phyloP scores from a whole-genome alignment of 2,329 filamentous ascomycete genomes.

The Colletotrichum lentis region DNA sequence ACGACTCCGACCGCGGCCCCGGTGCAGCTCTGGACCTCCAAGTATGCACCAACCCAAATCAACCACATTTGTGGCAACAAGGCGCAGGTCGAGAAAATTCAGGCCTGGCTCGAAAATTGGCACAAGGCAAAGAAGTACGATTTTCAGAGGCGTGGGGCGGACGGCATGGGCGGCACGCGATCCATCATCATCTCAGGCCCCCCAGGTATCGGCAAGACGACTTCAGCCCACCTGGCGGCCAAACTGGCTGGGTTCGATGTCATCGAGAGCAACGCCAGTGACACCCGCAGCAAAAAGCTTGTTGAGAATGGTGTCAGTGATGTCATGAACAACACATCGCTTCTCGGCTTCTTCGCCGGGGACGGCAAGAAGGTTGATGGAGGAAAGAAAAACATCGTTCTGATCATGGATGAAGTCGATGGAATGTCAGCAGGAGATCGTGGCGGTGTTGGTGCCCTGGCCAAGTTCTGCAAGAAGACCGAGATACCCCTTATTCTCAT shows the following conservation, averaged over 20 bases:
- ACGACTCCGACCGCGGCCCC: slow-evolving; percentile 52
- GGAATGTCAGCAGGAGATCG: slow-evolving; percentile 98
- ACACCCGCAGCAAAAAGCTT: slow-evolving; percentile 93
- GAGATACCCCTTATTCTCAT: slow-evolving; percentile 95
- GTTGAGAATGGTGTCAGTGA: slow-evolving; percentile 89
- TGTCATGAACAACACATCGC: slow-evolving; percentile 90
- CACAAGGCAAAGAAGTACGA: slow-evolving; percentile 77
- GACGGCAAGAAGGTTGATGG: slow-evolving; percentile 82
- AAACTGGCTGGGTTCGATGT: slow-evolving; percentile 93
- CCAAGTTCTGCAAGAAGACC: slow-evolving; percentile 94
- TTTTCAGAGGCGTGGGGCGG: slow-evolving; percentile 83
- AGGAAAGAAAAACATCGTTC: slow-evolving; percentile 88
- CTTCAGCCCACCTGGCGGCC: slow-evolving; percentile 91
- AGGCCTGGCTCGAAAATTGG: slow-evolving; percentile 86
- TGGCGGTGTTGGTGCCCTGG: slow-evolving; percentile 92
- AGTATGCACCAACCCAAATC: slow-evolving; percentile 87
- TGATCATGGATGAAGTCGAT: slow-evolving; percentile 99
- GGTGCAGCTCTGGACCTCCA: slow-evolving; percentile 85
- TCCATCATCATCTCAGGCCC: slow-evolving; percentile 96
- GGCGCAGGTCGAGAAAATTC: slow-evolving; percentile 84
- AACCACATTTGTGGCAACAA: slow-evolving; percentile 97
- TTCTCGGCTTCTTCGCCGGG: slow-evolving; percentile 88
- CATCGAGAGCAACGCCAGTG: slow-evolving; percentile 94
- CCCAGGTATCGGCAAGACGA: slow-evolving; percentile 97
- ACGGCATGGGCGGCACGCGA: slow-evolving; percentile 83